A percentile compares a stretch with the other conserved stretches of the same genome.
Evolutionary conservation across 1,284 basidiomycete species (phyloP).

Genomic region (Ceraceosorus guamensis): DNA sequence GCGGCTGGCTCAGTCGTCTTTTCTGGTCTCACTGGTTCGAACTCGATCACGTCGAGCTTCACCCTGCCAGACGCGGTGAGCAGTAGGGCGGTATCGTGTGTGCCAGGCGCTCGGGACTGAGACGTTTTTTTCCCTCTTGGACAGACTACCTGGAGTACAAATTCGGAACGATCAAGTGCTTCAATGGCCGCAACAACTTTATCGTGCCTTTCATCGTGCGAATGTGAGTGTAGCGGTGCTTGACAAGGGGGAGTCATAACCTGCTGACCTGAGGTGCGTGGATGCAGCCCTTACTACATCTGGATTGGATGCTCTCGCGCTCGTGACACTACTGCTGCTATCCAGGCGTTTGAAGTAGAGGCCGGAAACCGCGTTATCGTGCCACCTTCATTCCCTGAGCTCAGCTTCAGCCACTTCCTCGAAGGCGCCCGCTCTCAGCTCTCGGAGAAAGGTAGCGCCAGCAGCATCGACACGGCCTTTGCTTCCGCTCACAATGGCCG

Average conservation of each 20-base stretch:
- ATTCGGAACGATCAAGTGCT: conserved; percentile 62
- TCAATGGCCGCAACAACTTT: conserved; percentile 68
- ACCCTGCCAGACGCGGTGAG: conserved; percentile 58
- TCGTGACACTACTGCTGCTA: conserved; percentile 59
- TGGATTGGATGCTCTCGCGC: conserved; percentile 67
- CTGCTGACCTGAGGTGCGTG: neutral
- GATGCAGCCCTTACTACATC: conserved; percentile 62
- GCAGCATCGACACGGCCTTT: neutral
- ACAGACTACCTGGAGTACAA: conserved; percentile 70
- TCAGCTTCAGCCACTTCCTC: conserved; percentile 19
- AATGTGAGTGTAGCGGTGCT: conserved; percentile 20
- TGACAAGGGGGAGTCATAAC: too few species aligned
- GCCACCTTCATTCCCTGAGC: conserved; percentile 45
- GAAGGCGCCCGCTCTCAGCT: neutral
- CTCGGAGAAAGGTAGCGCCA: conserved; percentile 5
- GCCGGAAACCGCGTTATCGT: conserved; percentile 57
- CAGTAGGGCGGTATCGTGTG: too few species aligned
- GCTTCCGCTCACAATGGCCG: conserved; percentile 6
- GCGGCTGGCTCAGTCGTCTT: conserved; percentile 67
- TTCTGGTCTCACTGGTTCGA: conserved; percentile 65
- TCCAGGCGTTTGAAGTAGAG: conserved; percentile 65
- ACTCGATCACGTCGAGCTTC: conserved; percentile 67
- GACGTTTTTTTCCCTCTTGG: neutral
- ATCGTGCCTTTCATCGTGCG: conserved; percentile 63
- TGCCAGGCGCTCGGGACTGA: conserved; percentile 2